These are phyloP conservation scores for Hanseniaspora hatyaiensis DNA, from an alignment of 805 yeast genomes.

Conservation along the genomic window DNA sequence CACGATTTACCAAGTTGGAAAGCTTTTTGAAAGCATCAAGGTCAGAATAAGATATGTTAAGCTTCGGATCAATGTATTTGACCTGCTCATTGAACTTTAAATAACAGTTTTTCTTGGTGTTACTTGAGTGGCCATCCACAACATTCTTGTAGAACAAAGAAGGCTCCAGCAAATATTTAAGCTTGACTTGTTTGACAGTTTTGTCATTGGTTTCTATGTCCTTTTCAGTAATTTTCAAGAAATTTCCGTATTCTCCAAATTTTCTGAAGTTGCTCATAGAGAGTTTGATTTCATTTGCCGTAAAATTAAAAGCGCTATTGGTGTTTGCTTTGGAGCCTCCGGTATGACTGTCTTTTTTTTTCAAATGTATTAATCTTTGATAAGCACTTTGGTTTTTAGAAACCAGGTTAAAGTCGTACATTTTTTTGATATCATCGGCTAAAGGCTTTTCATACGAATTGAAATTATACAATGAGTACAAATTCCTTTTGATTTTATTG, in stretches of 20 bases:
- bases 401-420: neutral
- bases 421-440: neutral
- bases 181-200: conserved; percentile 30
- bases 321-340: neutral
- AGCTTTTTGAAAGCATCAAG: conserved; percentile 69
- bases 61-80: conserved; percentile 73
- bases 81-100: conserved; percentile 40
- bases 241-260: conserved; percentile 45
- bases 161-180: conserved; percentile 4
- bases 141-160: conserved; percentile 29
- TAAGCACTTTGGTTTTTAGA: conserved; percentile 12
- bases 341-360: conserved; percentile 21
- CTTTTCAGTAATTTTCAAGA: conserved; percentile 35
- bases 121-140: conserved; percentile 60
- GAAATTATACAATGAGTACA: conserved; percentile 35
- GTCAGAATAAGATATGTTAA: conserved; percentile 76
- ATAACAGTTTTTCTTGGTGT: conserved; percentile 36
- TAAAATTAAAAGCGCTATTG: neutral
- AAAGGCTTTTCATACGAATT: conserved; percentile 11
- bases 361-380: conserved; percentile 19
- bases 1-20: conserved; percentile 44
- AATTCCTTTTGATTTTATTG: conserved; percentile 47
- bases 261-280: conserved; percentile 35
- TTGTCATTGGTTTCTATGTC: conserved; percentile 33
- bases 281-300: conserved; percentile 14